Evolutionary conservation across 179 eudicot species (phyloP).

Genomic region (Corrigiola litoralis): DNA sequence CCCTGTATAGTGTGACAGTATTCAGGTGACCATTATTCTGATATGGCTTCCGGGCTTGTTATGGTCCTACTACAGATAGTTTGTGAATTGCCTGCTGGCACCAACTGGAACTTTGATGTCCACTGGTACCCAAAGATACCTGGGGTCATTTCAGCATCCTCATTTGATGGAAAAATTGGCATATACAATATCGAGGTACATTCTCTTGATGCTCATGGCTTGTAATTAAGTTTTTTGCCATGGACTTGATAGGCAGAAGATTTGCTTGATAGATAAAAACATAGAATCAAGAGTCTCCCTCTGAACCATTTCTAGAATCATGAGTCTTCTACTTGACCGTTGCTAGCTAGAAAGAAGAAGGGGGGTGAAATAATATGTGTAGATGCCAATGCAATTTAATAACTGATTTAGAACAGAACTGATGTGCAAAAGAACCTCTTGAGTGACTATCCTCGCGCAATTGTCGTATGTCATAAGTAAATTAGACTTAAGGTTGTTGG

Average conservation of each 20-base stretch:
- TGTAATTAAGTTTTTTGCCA: background rate
- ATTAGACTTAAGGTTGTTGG: background rate
- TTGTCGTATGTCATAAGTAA: no score
- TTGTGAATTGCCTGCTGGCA: slow-evolving; percentile 87
- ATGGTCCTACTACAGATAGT: slow-evolving; percentile 58
- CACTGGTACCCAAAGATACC: slow-evolving; percentile 96
- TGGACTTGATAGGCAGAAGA: background rate
- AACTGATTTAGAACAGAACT: background rate
- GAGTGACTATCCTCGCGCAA: no score
- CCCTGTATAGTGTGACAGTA: background rate
- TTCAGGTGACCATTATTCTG: background rate
- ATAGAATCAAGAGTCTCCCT: background rate
- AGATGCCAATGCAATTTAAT: background rate
- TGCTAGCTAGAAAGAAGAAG: background rate
- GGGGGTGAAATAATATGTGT: background rate
- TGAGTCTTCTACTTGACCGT: background rate
- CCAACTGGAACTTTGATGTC: slow-evolving; percentile 95
- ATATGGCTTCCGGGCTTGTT: background rate
- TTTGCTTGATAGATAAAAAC: no score
- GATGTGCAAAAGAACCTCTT: background rate
- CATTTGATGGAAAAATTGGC: slow-evolving; percentile 95
- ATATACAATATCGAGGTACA: slow-evolving; percentile 89
- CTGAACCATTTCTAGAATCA: no score
- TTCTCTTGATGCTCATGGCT: background rate
- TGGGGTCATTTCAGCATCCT: slow-evolving; percentile 93